Base-by-base conservation (phyloP, 257 asterid species). In the Avicennia marina region DNA sequence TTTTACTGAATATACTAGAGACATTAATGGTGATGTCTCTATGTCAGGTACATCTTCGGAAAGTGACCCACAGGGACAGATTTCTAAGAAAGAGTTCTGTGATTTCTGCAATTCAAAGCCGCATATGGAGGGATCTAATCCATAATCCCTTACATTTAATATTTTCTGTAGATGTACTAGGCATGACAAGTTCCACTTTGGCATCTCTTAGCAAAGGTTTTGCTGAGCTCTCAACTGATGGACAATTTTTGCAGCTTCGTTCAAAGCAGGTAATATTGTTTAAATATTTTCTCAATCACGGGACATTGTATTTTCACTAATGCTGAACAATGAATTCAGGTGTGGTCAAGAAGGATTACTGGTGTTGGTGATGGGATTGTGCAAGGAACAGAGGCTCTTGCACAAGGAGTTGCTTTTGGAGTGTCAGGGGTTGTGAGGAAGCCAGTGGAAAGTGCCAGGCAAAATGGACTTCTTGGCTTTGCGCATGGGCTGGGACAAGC, bases 401-500 rank as follows among this genome's bases (percentile, higher is more conserved):
- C 98, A 10, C 98, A 93, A 74, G 98, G 98, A 65, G 63, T 93
- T 75, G 98, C 93, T 56, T 93, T 93, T 72, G 98, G 98, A 50
- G 77, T 93, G 55, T 79, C 98, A 0, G 98, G 98, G 63, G 94
- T 93, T 54, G 84, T 93, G 68, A 88, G 90, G 56, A 93, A 89
- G 70, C 98, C 98, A 17, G 78, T 93, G 57, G 95, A 88, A 75
- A 93, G 91, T 62, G 98, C 97, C 51, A 75, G 98, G 69, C 87
- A 88, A 75, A 79, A 86, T 74, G 98, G 98, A 65, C 75, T 93
- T 73, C 86, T 85, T 63, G 98, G 98, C 69, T 87, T 93, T 66
- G 98, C 95, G 60, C 98, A 93, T 74, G 98, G 98, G 27, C 75
- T 93, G 56, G 98, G 98, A 64, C 98, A 79, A 74, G 98, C 95